These are phyloP conservation scores for Parastagonospora nodorum DNA, from an alignment of 2,329 filamentous ascomycete species.

Conservation along the genomic window DNA sequence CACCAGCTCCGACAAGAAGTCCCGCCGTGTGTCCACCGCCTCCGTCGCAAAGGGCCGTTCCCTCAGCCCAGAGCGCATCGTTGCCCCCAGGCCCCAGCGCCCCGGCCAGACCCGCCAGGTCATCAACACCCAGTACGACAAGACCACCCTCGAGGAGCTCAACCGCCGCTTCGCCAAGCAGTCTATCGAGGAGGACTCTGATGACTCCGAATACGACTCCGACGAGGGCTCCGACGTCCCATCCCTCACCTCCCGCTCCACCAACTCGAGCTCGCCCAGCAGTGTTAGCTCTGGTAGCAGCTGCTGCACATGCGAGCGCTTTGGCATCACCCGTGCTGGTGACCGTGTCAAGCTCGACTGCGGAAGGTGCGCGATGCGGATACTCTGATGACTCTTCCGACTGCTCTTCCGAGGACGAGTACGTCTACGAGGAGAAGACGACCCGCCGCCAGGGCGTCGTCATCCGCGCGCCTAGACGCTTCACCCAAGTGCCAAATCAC, in stretches of 20 bases:
- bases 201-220: constrained; percentile 67
- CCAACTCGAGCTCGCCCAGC: constrained; percentile 68
- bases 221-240: constrained; percentile 69
- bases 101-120: constrained; percentile 88
- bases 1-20: constrained; percentile 48
- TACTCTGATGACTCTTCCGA: constrained; percentile 73
- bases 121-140: constrained; percentile 78
- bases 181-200: constrained; percentile 60
- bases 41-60: constrained; percentile 88
- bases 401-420: constrained; percentile 73
- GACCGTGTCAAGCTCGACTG: constrained; percentile 97
- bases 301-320: constrained; percentile 91
- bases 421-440: constrained; percentile 56
- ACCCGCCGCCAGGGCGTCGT: constrained; percentile 55
- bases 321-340: constrained; percentile 91
- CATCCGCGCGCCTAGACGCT: constrained; percentile 44
- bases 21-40: constrained; percentile 58
- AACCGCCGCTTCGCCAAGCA: constrained; percentile 72
- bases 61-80: constrained; percentile 85
- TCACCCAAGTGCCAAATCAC: neutral
- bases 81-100: constrained; percentile 86
- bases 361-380: constrained; percentile 81
- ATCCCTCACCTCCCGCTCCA: constrained; percentile 72
- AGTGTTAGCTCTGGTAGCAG: constrained; percentile 59
- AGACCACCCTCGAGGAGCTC: constrained; percentile 78